Evolutionary conservation across 257 asterid species (phyloP), one percentile per base, ranked within the genome.

Genomic region (Ballota nigra): DNA sequence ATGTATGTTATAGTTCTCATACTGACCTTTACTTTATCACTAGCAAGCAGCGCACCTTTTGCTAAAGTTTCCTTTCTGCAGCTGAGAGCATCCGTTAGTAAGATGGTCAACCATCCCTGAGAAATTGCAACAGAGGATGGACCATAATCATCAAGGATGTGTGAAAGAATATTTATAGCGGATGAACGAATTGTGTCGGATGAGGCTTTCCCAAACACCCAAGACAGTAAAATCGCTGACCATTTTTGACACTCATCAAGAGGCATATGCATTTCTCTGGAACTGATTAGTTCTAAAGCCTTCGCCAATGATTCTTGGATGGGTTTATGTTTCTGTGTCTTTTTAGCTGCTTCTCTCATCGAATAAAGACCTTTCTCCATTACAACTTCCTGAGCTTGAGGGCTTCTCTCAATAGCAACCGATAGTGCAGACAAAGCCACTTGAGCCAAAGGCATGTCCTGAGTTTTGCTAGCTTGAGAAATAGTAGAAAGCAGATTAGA

Each of bases 221-320:
- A 92, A 70, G 95, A 84, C 73, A 95, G 96, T 75, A 92, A 79
- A 80, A 95, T 84, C 16, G 95, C 82, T 36, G 99, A 86, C 99
- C 99, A 95, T 73, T 87, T 92, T 70, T 92, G 98, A 70, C 94
- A 86, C 86, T 95, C 99, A 77, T 95, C 99, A 64, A 89, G 85
- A 77, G 98, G 83, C 86, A 95, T 84, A 78, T 92, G 97, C 84
- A 88, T 74, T 71, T 87, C 92, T 77, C 88, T 80, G 19, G 93
- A 78, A 79, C 82, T 83, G 58, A 88, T 84, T 59, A 92, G 69
- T 80, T 95, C 96, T 68, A 95, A 80, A 77, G 99, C 96, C 84
- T 88, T 95, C 1, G 97, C 97, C 86, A 92, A 69, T 57, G 92
- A 83, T 78, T 89, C 98, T 87, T 87, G 98, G 57, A 95, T 78